phyloP scores from a whole-genome alignment of 164 flowering plant species.

The Vitis rupestris region DNA sequence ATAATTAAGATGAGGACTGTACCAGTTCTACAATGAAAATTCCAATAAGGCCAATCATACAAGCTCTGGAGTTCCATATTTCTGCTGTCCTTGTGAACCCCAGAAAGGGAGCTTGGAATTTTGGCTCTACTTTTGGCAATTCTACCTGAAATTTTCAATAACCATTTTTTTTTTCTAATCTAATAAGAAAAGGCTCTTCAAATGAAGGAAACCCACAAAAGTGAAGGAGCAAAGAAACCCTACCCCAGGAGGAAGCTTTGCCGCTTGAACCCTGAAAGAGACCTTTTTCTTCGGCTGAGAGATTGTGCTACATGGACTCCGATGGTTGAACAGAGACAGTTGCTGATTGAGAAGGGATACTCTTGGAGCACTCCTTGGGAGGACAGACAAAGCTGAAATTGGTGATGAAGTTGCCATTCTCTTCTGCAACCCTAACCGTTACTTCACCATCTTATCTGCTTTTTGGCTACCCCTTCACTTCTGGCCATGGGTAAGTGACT shows the following conservation, averaged over 20 bases:
- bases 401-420: constrained; percentile 42
- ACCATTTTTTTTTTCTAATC: neutral
- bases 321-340: constrained; percentile 8
- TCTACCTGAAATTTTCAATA: constrained; percentile 52
- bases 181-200: too few species aligned
- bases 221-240: constrained; percentile 4
- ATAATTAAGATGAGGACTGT: constrained; percentile 3
- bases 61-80: constrained; percentile 90
- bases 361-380: constrained; percentile 14
- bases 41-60: constrained; percentile 94
- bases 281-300: constrained; percentile 11
- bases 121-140: constrained; percentile 73
- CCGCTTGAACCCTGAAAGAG: constrained; percentile 53
- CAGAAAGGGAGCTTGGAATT: constrained; percentile 59
- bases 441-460: constrained; percentile 1
- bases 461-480: neutral
- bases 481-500: neutral
- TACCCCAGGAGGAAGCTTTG: constrained; percentile 76
- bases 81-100: constrained; percentile 93
- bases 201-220: neutral
- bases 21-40: constrained; percentile 85
- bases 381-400: constrained; percentile 30
- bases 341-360: constrained; percentile 9
- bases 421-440: neutral
- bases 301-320: neutral